Percentiles rank a stretch among this genome's conserved stretches.
Conservation (phyloP, 2,329 filamentous ascomycete genomes). For the Aspergillus intermedius region DNA sequence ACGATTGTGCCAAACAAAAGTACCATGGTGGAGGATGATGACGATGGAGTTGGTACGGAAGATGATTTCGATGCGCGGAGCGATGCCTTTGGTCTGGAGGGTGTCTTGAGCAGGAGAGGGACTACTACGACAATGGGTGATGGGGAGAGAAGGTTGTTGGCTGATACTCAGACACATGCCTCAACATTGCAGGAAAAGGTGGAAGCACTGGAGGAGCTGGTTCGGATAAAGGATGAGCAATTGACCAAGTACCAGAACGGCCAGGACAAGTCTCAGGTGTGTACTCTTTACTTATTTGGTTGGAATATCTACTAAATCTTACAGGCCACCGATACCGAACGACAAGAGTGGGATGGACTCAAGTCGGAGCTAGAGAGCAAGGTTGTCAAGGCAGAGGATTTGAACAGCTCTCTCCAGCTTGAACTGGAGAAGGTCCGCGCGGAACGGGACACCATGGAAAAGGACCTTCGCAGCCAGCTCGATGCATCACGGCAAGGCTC, state of each 20-base stretch:
- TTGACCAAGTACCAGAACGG: conserved; percentile 52
- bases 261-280: conserved; percentile 43
- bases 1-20: conserved; percentile 97
- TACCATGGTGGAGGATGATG: conserved; percentile 93
- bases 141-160: conserved; percentile 64
- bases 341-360: conserved; percentile 62
- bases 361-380: conserved; percentile 64
- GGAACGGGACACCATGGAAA: conserved; percentile 60
- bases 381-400: conserved; percentile 63
- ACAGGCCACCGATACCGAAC: conserved; percentile 53
- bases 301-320: conserved; percentile 4
- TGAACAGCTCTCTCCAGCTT: conserved; percentile 72
- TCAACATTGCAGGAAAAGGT: conserved; percentile 68
- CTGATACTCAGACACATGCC: conserved; percentile 75
- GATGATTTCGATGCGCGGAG: conserved; percentile 54
- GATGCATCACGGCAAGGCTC: conserved; percentile 31
- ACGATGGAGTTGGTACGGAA: conserved; percentile 55
- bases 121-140: conserved; percentile 46
- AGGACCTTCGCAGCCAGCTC: conserved; percentile 58
- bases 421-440: conserved; percentile 69
- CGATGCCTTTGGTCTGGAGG: conserved; percentile 58
- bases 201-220: conserved; percentile 59
- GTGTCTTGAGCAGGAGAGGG: conserved; percentile 40
- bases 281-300: not conserved
- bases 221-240: conserved; percentile 67